A percentile compares a stretch with the other conserved stretches of the same genome.
These are phyloP conservation scores for Fusarium transvaalense DNA, from an alignment of 2,329 filamentous ascomycete genomes.

Conservation along the genomic window DNA sequence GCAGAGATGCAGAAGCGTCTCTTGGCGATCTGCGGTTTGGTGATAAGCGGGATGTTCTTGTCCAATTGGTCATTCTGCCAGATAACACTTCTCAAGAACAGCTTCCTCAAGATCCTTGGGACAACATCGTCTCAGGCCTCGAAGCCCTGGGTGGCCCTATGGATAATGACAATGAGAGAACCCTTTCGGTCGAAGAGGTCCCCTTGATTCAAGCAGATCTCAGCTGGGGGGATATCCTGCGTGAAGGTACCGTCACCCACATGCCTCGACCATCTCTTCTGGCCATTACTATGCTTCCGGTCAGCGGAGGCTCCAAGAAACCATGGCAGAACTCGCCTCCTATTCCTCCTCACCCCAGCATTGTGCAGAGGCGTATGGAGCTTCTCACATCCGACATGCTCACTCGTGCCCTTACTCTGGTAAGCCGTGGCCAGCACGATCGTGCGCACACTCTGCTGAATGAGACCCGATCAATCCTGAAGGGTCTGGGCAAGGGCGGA, in stretches of 20 bases:
- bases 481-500: conserved; percentile 94
- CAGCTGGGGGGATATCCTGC: conserved; percentile 90
- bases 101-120: conserved; percentile 94
- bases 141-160: conserved; percentile 91
- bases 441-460: conserved; percentile 91
- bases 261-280: conserved; percentile 90
- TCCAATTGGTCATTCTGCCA: conserved; percentile 91
- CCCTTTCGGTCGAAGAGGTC: conserved; percentile 90
- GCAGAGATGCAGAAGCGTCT: conserved; percentile 91
- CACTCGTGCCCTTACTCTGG: conserved; percentile 88
- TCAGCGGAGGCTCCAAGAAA: conserved; percentile 71
- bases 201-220: conserved; percentile 96
- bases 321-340: conserved; percentile 77
- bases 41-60: conserved; percentile 92
- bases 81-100: conserved; percentile 87
- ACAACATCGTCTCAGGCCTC: conserved; percentile 93
- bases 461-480: conserved; percentile 94
- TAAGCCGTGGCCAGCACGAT: conserved; percentile 92
- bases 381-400: conserved; percentile 98
- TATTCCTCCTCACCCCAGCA: conserved; percentile 93
- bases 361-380: conserved; percentile 98
- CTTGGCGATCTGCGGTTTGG: conserved; percentile 94
- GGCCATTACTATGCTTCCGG: conserved; percentile 94
- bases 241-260: conserved; percentile 87
- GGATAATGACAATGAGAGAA: conserved; percentile 86